A percentile compares a stretch with the other conserved stretches of the same genome.
These are phyloP conservation scores for Penicillium antarcticum DNA, from an alignment of 495 filamentous ascomycete species.

Conservation along the genomic window DNA sequence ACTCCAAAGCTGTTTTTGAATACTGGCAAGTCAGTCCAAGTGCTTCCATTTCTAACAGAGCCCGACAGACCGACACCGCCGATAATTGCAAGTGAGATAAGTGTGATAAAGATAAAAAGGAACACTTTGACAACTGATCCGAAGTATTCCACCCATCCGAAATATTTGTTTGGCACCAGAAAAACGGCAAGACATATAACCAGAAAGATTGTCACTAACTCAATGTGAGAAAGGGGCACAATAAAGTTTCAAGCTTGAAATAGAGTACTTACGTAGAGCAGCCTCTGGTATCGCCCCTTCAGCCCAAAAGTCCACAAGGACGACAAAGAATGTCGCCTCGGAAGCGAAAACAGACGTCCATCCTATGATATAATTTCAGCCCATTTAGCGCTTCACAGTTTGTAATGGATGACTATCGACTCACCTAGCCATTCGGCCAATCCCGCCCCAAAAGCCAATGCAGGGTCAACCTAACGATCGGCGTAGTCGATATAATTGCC, in stretches of 20 bases:
- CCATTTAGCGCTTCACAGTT: not conserved
- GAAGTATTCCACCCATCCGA: too few species aligned
- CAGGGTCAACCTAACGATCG: constrained; percentile 30
- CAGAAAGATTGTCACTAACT: too few species aligned
- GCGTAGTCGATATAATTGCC: constrained; percentile 33
- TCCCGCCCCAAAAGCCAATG: constrained; percentile 29
- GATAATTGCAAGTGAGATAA: too few species aligned
- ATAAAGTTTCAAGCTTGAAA: too few species aligned
- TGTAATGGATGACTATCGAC: not conserved
- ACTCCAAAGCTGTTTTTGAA: constrained; percentile 28
- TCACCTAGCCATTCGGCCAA: constrained; percentile 25
- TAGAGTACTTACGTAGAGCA: constrained; percentile 9
- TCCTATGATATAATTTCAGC: not conserved
- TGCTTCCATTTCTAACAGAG: constrained; percentile 21
- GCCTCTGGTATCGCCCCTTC: constrained; percentile 15
- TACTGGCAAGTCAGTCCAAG: constrained; percentile 20
- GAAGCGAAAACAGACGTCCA: constrained; percentile 30
- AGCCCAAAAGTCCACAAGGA: constrained; percentile 30
- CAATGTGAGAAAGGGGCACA: too few species aligned
- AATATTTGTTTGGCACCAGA: too few species aligned
- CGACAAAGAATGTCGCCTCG: constrained; percentile 24
- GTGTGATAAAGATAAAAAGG: too few species aligned
- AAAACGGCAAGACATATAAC: too few species aligned
- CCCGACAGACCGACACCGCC: constrained; percentile 19
- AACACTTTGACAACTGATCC: too few species aligned